Evolutionary conservation across 148 eudicot species (phyloP), one percentile per base, ranked within the genome.

Genomic region (Cornus kousa): DNA sequence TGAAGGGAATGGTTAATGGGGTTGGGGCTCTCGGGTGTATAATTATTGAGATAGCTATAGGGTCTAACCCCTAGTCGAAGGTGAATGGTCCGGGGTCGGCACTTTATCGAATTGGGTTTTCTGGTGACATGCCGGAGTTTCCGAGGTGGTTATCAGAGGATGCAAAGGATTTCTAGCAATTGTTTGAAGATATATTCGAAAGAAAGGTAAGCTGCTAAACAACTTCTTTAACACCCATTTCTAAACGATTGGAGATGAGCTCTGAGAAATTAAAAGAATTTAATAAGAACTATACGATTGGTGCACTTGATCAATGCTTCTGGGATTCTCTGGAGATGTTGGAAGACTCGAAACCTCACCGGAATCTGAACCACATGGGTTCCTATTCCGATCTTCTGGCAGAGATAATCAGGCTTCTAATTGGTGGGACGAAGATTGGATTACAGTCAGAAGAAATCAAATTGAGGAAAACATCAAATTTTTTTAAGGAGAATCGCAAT

Each of bases 221-320:
- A 87, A 46, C 88, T 91, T 28, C 77, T 91, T 37, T 12, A 68
- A 22, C 94, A 91, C 60, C 82, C 84, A 40, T 89, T 91, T 70
- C 67, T 89, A 3, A 24, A 59, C 35, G 50, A 37, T n/a, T 75
- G 46, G 78, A 65, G 31, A 40, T 31, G 3, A 46, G 14, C 16
- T 74, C 33, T 62, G n/a, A 31, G 32, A 72, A 78, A 65, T 65
- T 35, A 1, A 60, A 72, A 14, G 78, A 80, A 5, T 68, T 82
- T 20, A 43, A 14, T 9, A 64, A 74, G 35, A 72, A 82, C 66
- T 88, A 91, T 68, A 91, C 93, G 5, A 84, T 85, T 0, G 73
- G 88, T 75, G 83, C 82, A 3, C 73, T 86, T 77, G 91, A 90
- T 83, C 81, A 80, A 69, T 83, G 78, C 11, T 72, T 90, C 24